A percentile compares a stretch with the other conserved stretches of the same genome.
phyloP scores from a whole-genome alignment of 2,329 filamentous ascomycete genomes.

The Teratosphaeria pseudoeucalypti region DNA sequence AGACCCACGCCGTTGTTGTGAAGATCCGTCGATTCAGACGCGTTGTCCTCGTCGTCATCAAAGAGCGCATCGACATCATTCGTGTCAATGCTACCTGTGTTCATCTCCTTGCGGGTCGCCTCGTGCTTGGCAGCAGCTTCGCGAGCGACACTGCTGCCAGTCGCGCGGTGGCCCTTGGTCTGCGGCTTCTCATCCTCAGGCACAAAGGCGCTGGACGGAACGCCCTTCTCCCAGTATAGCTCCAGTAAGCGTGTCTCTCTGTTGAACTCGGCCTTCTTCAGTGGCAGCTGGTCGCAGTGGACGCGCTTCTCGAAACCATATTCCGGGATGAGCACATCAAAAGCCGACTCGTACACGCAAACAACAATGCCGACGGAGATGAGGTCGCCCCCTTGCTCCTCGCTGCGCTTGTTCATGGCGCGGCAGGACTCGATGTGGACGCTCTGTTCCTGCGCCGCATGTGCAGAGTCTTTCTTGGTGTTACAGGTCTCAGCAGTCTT shows the following conservation, averaged over 20 bases:
- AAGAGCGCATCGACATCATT: conserved; percentile 94
- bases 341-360: conserved; percentile 96
- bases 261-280: conserved; percentile 98
- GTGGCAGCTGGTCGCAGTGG: conserved; percentile 91
- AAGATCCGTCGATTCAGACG: conserved; percentile 78
- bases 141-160: conserved; percentile 59
- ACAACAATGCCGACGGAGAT: conserved; percentile 93
- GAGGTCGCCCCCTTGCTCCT: conserved; percentile 78
- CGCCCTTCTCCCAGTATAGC: conserved; percentile 99
- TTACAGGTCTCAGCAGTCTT: conserved; percentile 96
- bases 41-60: conserved; percentile 59
- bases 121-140: conserved; percentile 75
- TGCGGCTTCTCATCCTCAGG: conserved; percentile 95
- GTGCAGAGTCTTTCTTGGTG: conserved; percentile 97
- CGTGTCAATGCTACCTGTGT: conserved; percentile 86
- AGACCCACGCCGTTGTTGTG: conserved; percentile 78
- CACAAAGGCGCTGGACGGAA: conserved; percentile 89
- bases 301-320: conserved; percentile 99
- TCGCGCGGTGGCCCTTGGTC: conserved; percentile 43
- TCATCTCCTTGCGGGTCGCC: conserved; percentile 82
- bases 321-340: conserved; percentile 94
- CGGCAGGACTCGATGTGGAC: conserved; percentile 97
- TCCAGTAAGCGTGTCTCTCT: conserved; percentile 92
- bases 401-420: conserved; percentile 83
- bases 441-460: conserved; percentile 95